These are phyloP conservation scores for Penicillium sp. DNA, from an alignment of 2,329 filamentous ascomycete genomes.

Conservation along the genomic window DNA sequence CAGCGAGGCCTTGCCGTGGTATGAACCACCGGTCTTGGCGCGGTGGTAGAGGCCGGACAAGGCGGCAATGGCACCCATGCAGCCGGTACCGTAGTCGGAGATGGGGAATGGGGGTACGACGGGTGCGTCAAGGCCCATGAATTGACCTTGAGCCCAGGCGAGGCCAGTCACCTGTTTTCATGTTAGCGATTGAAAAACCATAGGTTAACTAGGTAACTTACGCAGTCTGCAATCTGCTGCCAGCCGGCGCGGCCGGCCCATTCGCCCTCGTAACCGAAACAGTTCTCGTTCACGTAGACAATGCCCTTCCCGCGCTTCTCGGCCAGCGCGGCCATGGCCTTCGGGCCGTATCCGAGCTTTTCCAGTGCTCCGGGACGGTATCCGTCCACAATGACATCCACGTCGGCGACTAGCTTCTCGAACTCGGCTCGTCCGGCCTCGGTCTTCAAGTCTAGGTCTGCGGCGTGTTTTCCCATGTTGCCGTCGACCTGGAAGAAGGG, in stretches of 20 bases:
- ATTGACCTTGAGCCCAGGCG: conserved; percentile 41
- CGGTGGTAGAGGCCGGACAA: conserved; percentile 60
- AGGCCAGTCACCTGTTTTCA: conserved; percentile 36
- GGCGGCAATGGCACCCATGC: conserved; percentile 64
- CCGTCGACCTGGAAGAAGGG: conserved; percentile 70
- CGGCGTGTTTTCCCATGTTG: conserved; percentile 66
- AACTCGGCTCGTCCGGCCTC: conserved; percentile 52
- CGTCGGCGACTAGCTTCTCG: conserved; percentile 56
- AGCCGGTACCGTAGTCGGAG: conserved; percentile 64
- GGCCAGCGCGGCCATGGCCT: conserved; percentile 51
- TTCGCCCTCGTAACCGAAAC: conserved; percentile 61
- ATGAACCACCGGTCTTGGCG: conserved; percentile 60
- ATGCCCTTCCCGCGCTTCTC: conserved; percentile 56
- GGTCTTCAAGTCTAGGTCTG: conserved; percentile 60
- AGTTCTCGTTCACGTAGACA: conserved; percentile 68
- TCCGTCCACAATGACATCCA: conserved; percentile 64
- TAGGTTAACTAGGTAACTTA: conserved; percentile 31
- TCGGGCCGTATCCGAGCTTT: conserved; percentile 58
- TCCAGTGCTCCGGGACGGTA: conserved; percentile 64
- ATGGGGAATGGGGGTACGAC: conserved; percentile 50
- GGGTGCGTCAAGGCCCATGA: conserved; percentile 38
- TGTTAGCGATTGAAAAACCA: background rate
- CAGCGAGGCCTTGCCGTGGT: conserved; percentile 59
- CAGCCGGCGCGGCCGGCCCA: conserved; percentile 63
- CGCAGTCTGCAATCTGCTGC: conserved; percentile 68